Evolutionary conservation across 31 red algal species (phyloP).

Genomic region (Asparagopsis taxiformis): DNA sequence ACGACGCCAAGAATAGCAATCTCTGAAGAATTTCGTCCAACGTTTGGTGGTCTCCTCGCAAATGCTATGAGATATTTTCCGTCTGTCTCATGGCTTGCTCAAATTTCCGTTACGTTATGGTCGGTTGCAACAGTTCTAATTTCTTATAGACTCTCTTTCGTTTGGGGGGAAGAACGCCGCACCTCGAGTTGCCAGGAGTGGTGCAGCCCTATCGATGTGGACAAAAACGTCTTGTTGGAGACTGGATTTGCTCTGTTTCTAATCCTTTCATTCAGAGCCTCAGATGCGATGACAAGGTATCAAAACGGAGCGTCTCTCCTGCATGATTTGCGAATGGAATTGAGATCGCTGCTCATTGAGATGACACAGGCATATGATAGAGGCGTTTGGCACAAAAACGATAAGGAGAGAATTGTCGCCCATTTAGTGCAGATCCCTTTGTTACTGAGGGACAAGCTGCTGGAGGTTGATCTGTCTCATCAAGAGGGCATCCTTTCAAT

Average conservation of each 20-base stretch:
- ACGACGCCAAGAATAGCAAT: neutral
- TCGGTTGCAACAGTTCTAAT: neutral
- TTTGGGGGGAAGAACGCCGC: neutral
- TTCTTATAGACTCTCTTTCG: neutral
- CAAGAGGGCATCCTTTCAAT: neutral
- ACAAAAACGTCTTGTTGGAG: neutral
- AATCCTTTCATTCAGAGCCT: neutral
- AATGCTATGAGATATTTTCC: neutral
- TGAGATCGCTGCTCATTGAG: neutral
- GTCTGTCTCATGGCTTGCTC: neutral
- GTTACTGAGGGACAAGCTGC: neutral
- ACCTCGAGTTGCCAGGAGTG: neutral
- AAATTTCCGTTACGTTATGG: neutral
- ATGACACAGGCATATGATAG: neutral
- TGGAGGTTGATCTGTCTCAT: neutral
- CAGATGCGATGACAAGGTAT: neutral
- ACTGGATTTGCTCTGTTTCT: neutral
- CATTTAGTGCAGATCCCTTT: neutral
- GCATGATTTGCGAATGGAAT: neutral
- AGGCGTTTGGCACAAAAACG: neutral
- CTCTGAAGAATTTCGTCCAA: neutral
- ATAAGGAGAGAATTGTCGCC: neutral
- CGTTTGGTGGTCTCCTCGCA: neutral
- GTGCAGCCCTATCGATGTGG: neutral
- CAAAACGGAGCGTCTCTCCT: neutral